Conservation (phyloP, 2,329 filamentous ascomycete genomes). For the Pseudogymnoascus sp. region DNA sequence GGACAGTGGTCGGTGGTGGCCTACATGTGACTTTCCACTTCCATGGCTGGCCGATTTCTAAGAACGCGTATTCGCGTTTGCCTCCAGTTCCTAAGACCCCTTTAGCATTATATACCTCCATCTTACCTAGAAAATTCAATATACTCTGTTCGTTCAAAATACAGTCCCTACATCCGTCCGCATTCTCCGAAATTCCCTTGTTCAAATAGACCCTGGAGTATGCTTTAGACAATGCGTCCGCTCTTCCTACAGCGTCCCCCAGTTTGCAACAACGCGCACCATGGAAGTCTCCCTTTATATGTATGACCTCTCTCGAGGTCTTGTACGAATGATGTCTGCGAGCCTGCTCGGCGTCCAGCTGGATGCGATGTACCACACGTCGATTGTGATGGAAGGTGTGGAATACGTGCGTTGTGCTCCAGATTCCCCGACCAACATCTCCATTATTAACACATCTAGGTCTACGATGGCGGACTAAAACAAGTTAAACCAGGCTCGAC, state of each 20-base stretch:
- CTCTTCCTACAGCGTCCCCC: neutral
- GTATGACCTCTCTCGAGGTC: conserved; percentile 63
- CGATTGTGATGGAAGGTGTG: conserved; percentile 71
- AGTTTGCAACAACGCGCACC: neutral
- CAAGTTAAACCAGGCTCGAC: conserved; percentile 72
- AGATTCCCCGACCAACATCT: conserved; percentile 24
- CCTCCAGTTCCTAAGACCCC: neutral
- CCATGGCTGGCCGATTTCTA: neutral
- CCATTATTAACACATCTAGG: neutral
- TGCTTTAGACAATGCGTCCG: neutral
- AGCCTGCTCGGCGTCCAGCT: conserved; percentile 61
- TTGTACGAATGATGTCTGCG: conserved; percentile 40
- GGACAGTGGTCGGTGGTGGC: neutral
- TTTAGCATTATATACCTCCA: neutral
- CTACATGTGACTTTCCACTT: neutral
- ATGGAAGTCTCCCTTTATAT: conserved; percentile 74
- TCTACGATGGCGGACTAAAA: conserved; percentile 83
- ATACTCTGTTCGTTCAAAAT: neutral
- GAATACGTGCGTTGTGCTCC: conserved; percentile 55
- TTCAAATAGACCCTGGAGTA: neutral
- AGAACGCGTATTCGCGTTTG: conserved; percentile 4
- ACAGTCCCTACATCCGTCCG: neutral
- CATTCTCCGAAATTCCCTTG: neutral
- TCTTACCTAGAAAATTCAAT: conserved; percentile 2
- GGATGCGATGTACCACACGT: conserved; percentile 92